Percentiles rank a stretch among this genome's conserved stretches.
Conservation (phyloP, 345 rosid species). For the Mallotus nudiflorus region DNA sequence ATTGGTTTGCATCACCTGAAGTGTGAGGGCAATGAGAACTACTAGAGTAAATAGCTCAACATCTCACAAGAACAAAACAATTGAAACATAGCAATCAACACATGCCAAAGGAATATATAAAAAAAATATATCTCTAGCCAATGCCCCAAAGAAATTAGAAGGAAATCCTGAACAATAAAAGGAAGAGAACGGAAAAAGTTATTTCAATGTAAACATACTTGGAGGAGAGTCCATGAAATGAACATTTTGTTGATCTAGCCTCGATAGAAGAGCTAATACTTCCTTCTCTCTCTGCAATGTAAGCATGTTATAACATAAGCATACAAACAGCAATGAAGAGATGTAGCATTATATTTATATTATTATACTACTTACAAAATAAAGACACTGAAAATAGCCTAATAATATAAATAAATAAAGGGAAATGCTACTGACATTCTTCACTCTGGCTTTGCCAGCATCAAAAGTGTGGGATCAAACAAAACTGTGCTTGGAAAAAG, state of each 20-base stretch:
- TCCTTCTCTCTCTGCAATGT: constrained; percentile 77
- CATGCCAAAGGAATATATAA: neutral
- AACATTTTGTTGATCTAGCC: constrained; percentile 67
- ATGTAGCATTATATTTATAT: neutral
- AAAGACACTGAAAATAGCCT: neutral
- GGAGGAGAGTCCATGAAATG: constrained; percentile 70
- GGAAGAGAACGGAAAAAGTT: neutral
- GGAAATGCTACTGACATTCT: neutral
- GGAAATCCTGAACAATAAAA: neutral
- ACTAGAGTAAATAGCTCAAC: constrained; percentile 2
- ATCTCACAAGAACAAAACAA: neutral
- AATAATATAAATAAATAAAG: neutral
- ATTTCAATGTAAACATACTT: constrained; percentile 39
- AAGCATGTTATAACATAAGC: neutral
- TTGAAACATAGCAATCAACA: neutral
- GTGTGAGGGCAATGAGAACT: constrained; percentile 14
- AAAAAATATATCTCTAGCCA: neutral
- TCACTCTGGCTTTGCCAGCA: neutral
- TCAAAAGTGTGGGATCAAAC: neutral
- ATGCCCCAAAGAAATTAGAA: neutral
- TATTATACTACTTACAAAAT: neutral
- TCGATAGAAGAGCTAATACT: constrained; percentile 77
- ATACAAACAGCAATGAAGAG: neutral
- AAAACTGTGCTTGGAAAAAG: neutral
- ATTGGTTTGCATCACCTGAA: constrained; percentile 73